These are phyloP conservation scores for Punica granatum DNA, from an alignment of 345 rosid species.

Conservation along the genomic window DNA sequence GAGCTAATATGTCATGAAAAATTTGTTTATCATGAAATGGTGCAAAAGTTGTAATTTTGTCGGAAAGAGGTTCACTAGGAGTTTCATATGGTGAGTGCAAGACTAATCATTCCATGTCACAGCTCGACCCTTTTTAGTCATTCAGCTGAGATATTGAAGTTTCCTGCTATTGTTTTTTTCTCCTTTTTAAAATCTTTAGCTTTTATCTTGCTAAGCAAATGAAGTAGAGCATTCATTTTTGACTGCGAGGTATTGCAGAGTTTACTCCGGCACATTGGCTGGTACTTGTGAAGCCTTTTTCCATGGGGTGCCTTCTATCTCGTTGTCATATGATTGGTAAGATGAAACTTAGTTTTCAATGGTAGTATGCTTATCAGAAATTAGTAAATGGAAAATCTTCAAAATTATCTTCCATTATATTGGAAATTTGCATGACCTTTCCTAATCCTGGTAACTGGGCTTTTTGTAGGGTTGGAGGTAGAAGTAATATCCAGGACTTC, in stretches of 20 bases:
- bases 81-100: not conserved
- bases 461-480: constrained; percentile 52
- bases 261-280: constrained; percentile 94
- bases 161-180: not conserved
- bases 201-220: not conserved
- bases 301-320: constrained; percentile 58
- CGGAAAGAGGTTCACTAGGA: not conserved
- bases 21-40: not conserved
- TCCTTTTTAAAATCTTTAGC: too few species aligned
- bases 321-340: constrained; percentile 84
- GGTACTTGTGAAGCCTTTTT: constrained; percentile 96
- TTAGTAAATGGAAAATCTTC: not conserved
- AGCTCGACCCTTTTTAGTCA: not conserved
- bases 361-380: not conserved
- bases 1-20: not conserved
- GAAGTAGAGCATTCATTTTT: not conserved
- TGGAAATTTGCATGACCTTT: not conserved
- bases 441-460: not conserved
- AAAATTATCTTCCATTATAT: not conserved
- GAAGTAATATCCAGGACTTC: constrained; percentile 47
- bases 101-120: not conserved
- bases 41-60: not conserved
- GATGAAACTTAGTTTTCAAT: not conserved
- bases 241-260: constrained; percentile 28
- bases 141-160: not conserved